Conservation (phyloP, 768 basidiomycete species). For the Jaapia argillacea region DNA sequence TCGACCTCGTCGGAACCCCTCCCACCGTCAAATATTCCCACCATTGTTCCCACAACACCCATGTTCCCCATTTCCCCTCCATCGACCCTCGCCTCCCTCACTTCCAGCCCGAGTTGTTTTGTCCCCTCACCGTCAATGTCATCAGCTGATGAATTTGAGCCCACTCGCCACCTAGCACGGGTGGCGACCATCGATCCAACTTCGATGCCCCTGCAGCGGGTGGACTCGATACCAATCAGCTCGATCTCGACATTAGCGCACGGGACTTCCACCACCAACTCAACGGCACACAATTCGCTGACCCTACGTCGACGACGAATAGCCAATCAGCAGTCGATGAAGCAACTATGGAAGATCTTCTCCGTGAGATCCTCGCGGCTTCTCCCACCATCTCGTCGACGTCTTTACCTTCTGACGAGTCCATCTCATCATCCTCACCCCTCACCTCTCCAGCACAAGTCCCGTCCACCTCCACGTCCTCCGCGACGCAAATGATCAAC, state of each 20-base stretch:
- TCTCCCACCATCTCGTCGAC: constrained; percentile 25
- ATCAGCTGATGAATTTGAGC: constrained; percentile 31
- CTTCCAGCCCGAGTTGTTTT: constrained; percentile 14
- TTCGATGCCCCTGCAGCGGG: constrained; percentile 90
- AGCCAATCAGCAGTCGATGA: constrained; percentile 34
- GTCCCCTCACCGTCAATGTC: constrained; percentile 18
- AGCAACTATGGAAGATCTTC: constrained; percentile 54
- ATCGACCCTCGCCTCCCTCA: too few relatives aligned
- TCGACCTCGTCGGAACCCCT: constrained; percentile 7
- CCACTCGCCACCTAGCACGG: constrained; percentile 99
- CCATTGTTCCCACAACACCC: constrained; percentile 20
- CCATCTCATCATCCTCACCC: constrained; percentile 10
- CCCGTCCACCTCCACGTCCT: constrained; percentile 13
- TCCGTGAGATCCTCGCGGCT: constrained; percentile 60
- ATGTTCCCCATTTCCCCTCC: constrained; percentile 26
- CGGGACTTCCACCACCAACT: too few relatives aligned
- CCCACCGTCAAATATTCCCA: constrained; percentile 15
- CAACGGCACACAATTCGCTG: constrained; percentile 7
- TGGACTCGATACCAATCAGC: constrained; percentile 36
- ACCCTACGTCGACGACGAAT: constrained; percentile 10
- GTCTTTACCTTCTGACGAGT: constrained; percentile 22
- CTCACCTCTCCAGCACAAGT: constrained; percentile 13
- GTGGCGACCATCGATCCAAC: constrained; percentile 72
- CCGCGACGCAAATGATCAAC: constrained; percentile 13
- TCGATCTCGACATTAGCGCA: constrained; percentile 29